These are phyloP conservation scores for Solanum clarkiae DNA, from an alignment of 257 asterid species.

Conservation along the genomic window DNA sequence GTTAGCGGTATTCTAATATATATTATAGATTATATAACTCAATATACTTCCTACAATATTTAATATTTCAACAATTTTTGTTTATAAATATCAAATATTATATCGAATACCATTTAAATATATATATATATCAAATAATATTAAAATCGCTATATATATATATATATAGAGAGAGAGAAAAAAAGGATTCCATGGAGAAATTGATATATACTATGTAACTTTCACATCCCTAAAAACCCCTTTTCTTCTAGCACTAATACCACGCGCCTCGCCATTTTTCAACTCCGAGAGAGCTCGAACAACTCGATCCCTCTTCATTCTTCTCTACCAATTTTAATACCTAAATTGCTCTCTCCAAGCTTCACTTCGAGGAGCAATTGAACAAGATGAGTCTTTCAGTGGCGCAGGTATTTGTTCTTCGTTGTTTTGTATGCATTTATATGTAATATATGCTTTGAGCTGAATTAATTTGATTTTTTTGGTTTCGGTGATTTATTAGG, in stretches of 20 bases:
- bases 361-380: neutral
- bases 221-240: neutral
- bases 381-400: constrained; percentile 23
- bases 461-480: neutral
- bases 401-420: constrained; percentile 16
- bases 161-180: no score
- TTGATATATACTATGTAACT: neutral
- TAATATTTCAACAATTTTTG: no score
- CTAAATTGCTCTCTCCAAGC: neutral
- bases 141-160: no score
- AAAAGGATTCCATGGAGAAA: neutral
- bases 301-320: neutral
- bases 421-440: neutral
- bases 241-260: neutral
- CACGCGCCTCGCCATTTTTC: neutral
- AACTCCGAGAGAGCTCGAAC: neutral
- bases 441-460: neutral
- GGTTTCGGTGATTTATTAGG: constrained; percentile 27
- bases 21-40: no score
- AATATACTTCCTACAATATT: no score
- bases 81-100: no score
- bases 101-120: no score
- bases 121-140: neutral
- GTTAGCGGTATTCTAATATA: no score
- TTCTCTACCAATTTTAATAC: neutral